Evolutionary conservation across 768 basidiomycete genomes (phyloP), one percentile per base, ranked within the genome.

Genomic region (Hygrocybe punicea): DNA sequence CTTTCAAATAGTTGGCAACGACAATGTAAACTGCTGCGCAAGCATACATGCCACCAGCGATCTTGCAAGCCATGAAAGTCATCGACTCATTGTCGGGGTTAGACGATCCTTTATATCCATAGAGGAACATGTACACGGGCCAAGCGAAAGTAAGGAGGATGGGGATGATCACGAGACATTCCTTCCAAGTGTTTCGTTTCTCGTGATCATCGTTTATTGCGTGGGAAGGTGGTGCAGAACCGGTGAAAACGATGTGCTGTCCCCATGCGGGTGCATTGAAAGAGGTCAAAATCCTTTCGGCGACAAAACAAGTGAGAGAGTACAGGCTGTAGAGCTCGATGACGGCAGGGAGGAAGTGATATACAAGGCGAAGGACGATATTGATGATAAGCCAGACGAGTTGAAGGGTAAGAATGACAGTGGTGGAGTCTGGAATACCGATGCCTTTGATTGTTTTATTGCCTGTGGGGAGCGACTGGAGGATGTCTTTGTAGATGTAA

Each of bases 301-400:
- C 21, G 21, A 47, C 23, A 23, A 47, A 47, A 5, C 17, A 47
- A 13, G 45, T 47, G 45, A 47, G 45, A 47, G 45, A n/a, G 21
- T n/a, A 33, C 16, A 51, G 49, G 34, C 49, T 25, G 34, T 51
- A 51, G 29, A 51, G 17, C 49, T 51, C 49, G 49, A 51, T n/a
- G n/a, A 51, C n/a, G 16, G 49, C 21, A n/a, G 49, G 49, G 49
- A 51, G 17, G 24, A 3, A 51, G 19, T 51, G 49, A 6, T 19
- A n/a, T 8, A 21, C 29, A 2, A 51, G 49, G 29, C 49, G 49
- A 17, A 47, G 45, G 16, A 23, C 45, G 21, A 47, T 47, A 23
- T n/a, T 47, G 45, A 47, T 23, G 45, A 47, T 47, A 23, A 47
- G 16, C 45, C 45, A 47, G n/a, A 23, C 13, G 21, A 47, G 45